A percentile compares a stretch with the other conserved stretches of the same genome.
These are phyloP conservation scores for Debaryomyces subglobosus DNA, from an alignment of 1,139 yeast genomes.

Conservation along the genomic window DNA sequence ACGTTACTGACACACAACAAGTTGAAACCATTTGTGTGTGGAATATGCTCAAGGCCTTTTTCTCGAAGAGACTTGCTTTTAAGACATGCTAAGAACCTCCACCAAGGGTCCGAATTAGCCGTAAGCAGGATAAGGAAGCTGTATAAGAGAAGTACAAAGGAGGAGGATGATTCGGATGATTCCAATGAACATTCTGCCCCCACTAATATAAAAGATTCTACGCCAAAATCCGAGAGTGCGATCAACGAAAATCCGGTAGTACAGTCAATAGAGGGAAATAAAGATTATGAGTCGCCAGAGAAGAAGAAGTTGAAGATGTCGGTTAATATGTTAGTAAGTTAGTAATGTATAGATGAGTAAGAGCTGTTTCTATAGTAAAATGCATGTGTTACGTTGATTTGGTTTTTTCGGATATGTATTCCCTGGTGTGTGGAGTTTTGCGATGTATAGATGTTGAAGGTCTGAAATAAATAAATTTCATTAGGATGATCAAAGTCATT, in stretches of 20 bases:
- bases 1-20: slow-evolving; percentile 50
- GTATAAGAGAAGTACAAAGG: slow-evolving; percentile 25
- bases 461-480: background rate
- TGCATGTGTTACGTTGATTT: slow-evolving; percentile 5
- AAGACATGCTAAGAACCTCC: slow-evolving; percentile 92
- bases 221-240: background rate
- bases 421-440: background rate
- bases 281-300: slow-evolving; percentile 31
- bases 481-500: background rate
- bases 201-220: background rate
- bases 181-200: background rate
- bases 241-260: background rate
- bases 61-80: slow-evolving; percentile 88
- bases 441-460: background rate
- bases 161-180: slow-evolving; percentile 16
- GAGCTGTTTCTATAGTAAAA: background rate
- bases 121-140: slow-evolving; percentile 49
- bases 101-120: slow-evolving; percentile 62
- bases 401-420: background rate
- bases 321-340: slow-evolving; percentile 40
- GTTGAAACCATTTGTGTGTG: slow-evolving; percentile 68
- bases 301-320: slow-evolving; percentile 45
- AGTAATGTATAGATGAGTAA: background rate
- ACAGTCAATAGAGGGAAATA: slow-evolving; percentile 3
- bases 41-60: slow-evolving; percentile 92